These are phyloP conservation scores for Mycosarcoma maydis DNA, from an alignment of 1,284 basidiomycete genomes.

Conservation along the genomic window DNA sequence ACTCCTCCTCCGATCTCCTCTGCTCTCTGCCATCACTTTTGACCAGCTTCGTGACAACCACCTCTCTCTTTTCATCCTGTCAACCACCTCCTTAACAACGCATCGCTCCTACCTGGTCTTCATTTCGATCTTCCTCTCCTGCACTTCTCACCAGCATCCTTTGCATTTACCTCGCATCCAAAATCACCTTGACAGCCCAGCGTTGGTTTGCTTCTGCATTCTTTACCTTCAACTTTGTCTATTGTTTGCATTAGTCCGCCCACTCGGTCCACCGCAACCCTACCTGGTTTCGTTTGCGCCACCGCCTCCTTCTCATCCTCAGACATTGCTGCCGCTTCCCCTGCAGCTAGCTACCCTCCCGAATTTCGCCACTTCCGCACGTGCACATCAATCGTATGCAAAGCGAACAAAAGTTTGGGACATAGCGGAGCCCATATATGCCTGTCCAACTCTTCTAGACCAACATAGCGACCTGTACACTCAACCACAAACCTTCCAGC, in stretches of 20 bases:
- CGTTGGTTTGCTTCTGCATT: too few relatives aligned
- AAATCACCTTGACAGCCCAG: too few relatives aligned
- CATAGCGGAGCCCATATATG: too few relatives aligned
- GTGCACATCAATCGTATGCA: too few relatives aligned
- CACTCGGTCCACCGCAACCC: background rate
- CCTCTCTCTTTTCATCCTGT: background rate
- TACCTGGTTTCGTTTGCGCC: background rate
- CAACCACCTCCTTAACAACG: background rate
- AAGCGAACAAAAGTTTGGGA: too few relatives aligned
- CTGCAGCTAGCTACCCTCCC: too few relatives aligned
- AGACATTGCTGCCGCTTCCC: too few relatives aligned
- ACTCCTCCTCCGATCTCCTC: background rate
- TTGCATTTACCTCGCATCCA: background rate
- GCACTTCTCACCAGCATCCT: background rate
- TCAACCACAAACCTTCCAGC: too few relatives aligned
- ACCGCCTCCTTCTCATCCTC: background rate
- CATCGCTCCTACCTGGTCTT: conserved; percentile 3
- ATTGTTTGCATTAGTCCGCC: too few relatives aligned
- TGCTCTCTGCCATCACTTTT: background rate
- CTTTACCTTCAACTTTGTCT: background rate
- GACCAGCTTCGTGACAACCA: background rate
- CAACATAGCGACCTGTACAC: too few relatives aligned
- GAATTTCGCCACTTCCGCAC: too few relatives aligned
- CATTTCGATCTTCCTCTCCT: conserved; percentile 19
- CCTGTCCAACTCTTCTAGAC: too few relatives aligned